Evolutionary conservation across 352 stramenopile species (phyloP), one percentile per base, ranked within the genome.

Genomic region (Globisporangium canariense): DNA sequence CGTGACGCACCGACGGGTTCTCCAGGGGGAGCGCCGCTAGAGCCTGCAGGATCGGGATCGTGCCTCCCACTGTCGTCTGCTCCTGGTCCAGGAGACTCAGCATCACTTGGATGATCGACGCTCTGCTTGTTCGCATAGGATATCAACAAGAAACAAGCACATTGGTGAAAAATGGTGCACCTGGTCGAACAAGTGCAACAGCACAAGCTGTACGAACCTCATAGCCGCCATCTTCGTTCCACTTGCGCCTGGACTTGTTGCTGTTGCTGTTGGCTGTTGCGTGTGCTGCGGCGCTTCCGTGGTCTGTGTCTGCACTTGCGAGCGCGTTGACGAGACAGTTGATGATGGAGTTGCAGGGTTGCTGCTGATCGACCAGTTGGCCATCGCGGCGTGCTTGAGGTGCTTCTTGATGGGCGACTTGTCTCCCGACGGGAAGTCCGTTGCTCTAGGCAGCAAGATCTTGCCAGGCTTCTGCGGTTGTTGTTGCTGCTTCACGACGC

Each of bases 381-480:
- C 36, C 13, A 22, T 55, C 16, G 54, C 63, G 32, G 67, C 72
- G 47, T 79, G 61, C 55, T 74, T 59, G 2, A 81, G 58, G 32
- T 84, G 76, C 57, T 88, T 89, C 66, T 90, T 89, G 66, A 83
- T 75, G 14, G 81, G 79, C 3, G 81, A 88, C 57, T 76, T 81
- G 0, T 51, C 52, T 36, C 61, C 53, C 2, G 58, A 46, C 32
- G 51, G 3, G 40, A 62, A 52, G 18, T 32, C 40, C 14, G 56
- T 1, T 49, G 6, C 16, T 4, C 30, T 6, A 2, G 28, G 55
- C 16, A 34, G 45, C 0, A 22, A 38, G 18, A 32, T 41, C 18
- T 40, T 51, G 40, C 49, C 60, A 9, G 58, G 20, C 52, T 59
- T 49, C 28, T 56, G 20, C 28, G 67, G 63, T 7, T 67, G 49